phyloP scores from a whole-genome alignment of 306 rosid genomes.

The Rosa persica region DNA sequence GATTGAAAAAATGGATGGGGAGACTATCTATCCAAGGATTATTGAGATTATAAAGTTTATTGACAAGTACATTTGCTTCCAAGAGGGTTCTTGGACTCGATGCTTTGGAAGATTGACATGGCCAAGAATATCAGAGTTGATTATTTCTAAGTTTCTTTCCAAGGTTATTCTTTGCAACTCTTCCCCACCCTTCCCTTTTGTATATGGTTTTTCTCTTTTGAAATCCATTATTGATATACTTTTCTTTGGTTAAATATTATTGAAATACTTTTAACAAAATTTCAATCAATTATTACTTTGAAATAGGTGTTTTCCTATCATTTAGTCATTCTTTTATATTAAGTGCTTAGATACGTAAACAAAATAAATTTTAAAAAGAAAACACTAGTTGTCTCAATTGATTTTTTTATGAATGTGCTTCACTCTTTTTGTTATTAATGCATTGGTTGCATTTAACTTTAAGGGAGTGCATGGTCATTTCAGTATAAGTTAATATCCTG shows the following conservation, averaged over 20 bases:
- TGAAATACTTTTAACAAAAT: not conserved
- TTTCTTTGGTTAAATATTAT: not conserved
- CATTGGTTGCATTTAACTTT: not conserved
- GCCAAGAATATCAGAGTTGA: constrained; percentile 89
- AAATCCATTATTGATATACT: not conserved
- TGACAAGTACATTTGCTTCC: constrained; percentile 54
- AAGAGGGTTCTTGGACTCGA: constrained; percentile 65
- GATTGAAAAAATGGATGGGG: constrained; percentile 58
- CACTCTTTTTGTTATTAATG: not conserved
- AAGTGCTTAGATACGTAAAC: not conserved
- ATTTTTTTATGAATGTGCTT: not conserved
- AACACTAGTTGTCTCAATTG: not conserved
- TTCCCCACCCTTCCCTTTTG: not conserved
- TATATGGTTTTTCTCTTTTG: constrained; percentile 6
- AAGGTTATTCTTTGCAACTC: constrained; percentile 53
- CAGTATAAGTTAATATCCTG: not conserved
- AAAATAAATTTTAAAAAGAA: not conserved
- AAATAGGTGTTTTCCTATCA: not conserved
- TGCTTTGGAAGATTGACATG: constrained; percentile 86
- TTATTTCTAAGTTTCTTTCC: constrained; percentile 81
- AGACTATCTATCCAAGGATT: constrained; percentile 68
- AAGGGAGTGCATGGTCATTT: not conserved
- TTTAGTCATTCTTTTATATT: not conserved
- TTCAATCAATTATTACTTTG: not conserved
- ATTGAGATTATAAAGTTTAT: constrained; percentile 60